These are phyloP conservation scores for Echria macrotheca DNA, from an alignment of 495 filamentous ascomycete genomes.

Conservation along the genomic window DNA sequence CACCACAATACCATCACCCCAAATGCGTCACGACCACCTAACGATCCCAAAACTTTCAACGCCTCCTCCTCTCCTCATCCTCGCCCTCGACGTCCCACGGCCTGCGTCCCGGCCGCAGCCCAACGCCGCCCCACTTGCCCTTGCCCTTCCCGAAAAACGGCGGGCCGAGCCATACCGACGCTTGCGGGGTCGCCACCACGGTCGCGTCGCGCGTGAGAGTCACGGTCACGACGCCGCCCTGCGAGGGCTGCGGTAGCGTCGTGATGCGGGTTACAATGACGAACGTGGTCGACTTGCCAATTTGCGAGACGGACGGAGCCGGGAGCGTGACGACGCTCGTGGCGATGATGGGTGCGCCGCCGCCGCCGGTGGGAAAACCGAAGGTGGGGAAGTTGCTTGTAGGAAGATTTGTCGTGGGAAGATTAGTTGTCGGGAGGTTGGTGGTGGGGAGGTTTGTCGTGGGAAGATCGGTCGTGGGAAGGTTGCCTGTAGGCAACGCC, in stretches of 20 bases:
- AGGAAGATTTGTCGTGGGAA: not conserved
- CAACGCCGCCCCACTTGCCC: not conserved
- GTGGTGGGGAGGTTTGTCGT: not conserved
- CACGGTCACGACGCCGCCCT: too few relatives aligned
- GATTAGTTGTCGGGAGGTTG: not conserved
- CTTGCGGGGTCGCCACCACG: too few relatives aligned
- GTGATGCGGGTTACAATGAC: conserved; percentile 14
- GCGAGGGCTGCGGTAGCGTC: not conserved
- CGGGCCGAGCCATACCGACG: too few relatives aligned
- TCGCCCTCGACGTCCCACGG: not conserved
- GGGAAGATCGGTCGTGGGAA: conserved; percentile 1
- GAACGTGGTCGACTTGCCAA: not conserved
- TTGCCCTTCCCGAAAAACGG: not conserved
- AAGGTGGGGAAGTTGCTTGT: not conserved
- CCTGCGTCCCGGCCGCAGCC: not conserved
- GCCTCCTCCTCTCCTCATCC: not conserved
- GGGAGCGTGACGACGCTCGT: not conserved
- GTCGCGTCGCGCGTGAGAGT: too few relatives aligned
- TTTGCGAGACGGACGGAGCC: not conserved
- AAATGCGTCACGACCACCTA: too few relatives aligned
- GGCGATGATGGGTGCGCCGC: not conserved
- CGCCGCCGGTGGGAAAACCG: not conserved
- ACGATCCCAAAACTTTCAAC: not conserved
- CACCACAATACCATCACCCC: too few relatives aligned
- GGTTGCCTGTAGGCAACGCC: not conserved